phyloP scores from a whole-genome alignment of 768 basidiomycete genomes.

The Steccherinum ochraceum region DNA sequence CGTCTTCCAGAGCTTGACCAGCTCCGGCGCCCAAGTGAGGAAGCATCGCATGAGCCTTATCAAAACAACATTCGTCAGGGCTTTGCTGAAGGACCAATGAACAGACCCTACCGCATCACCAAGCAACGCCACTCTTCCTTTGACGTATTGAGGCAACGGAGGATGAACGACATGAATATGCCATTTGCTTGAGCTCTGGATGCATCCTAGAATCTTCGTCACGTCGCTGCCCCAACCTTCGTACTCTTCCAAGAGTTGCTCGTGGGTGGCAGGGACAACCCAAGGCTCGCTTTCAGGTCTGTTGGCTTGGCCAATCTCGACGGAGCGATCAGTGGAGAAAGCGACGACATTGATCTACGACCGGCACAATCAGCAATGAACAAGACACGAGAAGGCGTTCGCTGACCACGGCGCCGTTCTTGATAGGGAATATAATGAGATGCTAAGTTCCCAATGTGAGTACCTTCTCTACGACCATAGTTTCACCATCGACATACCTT shows the following conservation, averaged over 20 bases:
- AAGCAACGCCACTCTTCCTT: slow-evolving; percentile 40
- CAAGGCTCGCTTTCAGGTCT: slow-evolving; percentile 21
- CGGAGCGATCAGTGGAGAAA: slow-evolving; percentile 29
- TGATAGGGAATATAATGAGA: slow-evolving; percentile 45
- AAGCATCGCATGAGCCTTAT: slow-evolving; percentile 51
- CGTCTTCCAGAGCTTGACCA: slow-evolving; percentile 57
- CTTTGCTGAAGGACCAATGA: too few species aligned
- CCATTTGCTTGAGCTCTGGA: slow-evolving; percentile 45
- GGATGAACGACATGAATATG: slow-evolving; percentile 43
- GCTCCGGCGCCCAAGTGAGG: slow-evolving; percentile 55
- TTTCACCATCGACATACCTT: too few species aligned
- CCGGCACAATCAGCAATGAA: too few species aligned
- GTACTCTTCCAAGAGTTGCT: slow-evolving; percentile 38
- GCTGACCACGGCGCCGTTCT: too few species aligned
- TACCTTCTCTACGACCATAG: too few species aligned
- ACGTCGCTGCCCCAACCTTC: slow-evolving; percentile 44
- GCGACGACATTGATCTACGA: slow-evolving; percentile 39
- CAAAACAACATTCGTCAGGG: too few species aligned
- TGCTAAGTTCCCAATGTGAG: too few species aligned
- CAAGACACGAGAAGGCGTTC: too few species aligned
- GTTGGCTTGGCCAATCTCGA: slow-evolving; percentile 11
- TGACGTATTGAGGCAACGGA: slow-evolving; percentile 36
- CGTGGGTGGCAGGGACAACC: slow-evolving; percentile 33
- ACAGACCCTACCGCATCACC: slow-evolving; percentile 39
- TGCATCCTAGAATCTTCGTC: slow-evolving; percentile 32